Percentiles rank a stretch among this genome's conserved stretches.
Evolutionary conservation across 2,329 filamentous ascomycete species (phyloP).

Genomic region (Neodidymelliopsis sp.): DNA sequence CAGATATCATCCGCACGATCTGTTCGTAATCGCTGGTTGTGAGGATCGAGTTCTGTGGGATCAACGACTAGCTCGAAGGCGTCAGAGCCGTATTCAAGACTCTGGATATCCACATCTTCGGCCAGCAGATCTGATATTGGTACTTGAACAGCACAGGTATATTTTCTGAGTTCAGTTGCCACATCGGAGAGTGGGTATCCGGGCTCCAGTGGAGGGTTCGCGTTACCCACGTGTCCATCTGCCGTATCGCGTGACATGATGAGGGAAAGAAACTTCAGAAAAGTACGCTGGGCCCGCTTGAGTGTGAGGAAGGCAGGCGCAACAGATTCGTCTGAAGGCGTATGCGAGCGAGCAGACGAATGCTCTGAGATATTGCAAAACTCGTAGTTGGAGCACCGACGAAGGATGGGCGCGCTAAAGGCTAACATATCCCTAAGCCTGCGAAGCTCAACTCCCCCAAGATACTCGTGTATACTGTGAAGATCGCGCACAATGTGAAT

Average conservation of each 20-base stretch:
- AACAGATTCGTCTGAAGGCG: slow-evolving; percentile 40
- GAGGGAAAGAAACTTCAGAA: slow-evolving; percentile 71
- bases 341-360: slow-evolving; percentile 23
- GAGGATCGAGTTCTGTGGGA: slow-evolving; percentile 22
- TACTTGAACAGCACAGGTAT: slow-evolving; percentile 72
- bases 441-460: slow-evolving; percentile 61
- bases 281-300: slow-evolving; percentile 73
- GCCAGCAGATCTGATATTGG: slow-evolving; percentile 64
- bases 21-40: slow-evolving; percentile 21
- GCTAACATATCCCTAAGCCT: slow-evolving; percentile 67
- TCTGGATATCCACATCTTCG: slow-evolving; percentile 66
- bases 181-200: slow-evolving; percentile 71
- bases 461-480: slow-evolving; percentile 68
- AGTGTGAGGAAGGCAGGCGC: slow-evolving; percentile 69
- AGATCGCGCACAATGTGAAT: slow-evolving; percentile 73
- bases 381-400: slow-evolving; percentile 74
- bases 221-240: slow-evolving; percentile 22
- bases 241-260: slow-evolving; percentile 61
- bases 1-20: slow-evolving; percentile 58
- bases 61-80: slow-evolving; percentile 70
- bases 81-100: slow-evolving; percentile 71
- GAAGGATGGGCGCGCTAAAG: slow-evolving; percentile 65
- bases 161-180: slow-evolving; percentile 66
- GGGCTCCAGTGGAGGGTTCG: slow-evolving; percentile 65
- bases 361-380: slow-evolving; percentile 77